These are phyloP conservation scores for Cocos nucifera DNA, from an alignment of 176 grass and related monocot genomes.

Conservation along the genomic window DNA sequence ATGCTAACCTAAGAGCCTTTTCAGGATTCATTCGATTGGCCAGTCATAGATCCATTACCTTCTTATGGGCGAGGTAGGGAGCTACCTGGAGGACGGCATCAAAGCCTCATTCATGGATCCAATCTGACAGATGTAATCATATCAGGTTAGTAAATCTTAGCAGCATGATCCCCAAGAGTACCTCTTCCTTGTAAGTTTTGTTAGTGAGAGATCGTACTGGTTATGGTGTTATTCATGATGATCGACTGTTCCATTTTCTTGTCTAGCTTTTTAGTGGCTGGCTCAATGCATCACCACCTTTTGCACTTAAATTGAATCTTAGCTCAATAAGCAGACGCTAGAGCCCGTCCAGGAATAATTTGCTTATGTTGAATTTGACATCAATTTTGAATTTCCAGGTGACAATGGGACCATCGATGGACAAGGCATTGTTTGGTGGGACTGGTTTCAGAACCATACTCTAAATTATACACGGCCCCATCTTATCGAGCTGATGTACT, in stretches of 20 bases:
- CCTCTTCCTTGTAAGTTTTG: too few species aligned
- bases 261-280: not conserved
- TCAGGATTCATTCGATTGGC: constrained; percentile 67
- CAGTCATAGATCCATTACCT: constrained; percentile 72
- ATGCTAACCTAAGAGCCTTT: not conserved
- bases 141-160: constrained; percentile 40
- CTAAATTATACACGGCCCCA: constrained; percentile 85
- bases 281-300: constrained; percentile 6
- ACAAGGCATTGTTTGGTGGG: constrained; percentile 89
- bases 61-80: constrained; percentile 89
- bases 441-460: constrained; percentile 51
- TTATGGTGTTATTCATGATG: too few species aligned
- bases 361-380: too few species aligned
- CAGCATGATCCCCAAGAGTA: too few species aligned
- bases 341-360: too few species aligned
- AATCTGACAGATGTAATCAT: constrained; percentile 87
- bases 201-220: too few species aligned
- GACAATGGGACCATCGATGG: constrained; percentile 93
- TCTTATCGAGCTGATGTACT: constrained; percentile 86
- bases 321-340: too few species aligned
- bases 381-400: constrained; percentile 21
- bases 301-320: too few species aligned
- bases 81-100: constrained; percentile 73
- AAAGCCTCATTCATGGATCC: constrained; percentile 79
- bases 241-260: too few species aligned